phyloP scores from a whole-genome alignment of 2,329 filamentous ascomycete species.

The Teratosphaeria epicoccoides region DNA sequence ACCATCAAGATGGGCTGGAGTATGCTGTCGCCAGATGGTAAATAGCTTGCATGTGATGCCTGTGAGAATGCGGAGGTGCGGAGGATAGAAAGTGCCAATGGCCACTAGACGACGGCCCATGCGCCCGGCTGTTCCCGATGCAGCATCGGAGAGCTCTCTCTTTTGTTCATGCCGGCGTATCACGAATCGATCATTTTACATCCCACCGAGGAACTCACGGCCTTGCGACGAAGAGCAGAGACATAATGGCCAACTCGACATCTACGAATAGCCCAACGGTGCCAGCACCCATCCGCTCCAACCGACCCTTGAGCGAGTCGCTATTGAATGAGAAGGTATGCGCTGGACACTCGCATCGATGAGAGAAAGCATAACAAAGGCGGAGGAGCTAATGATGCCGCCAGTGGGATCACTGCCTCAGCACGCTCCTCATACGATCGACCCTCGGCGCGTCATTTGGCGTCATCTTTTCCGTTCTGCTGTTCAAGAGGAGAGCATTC shows the following conservation, averaged over 20 bases:
- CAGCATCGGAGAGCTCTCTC: background rate
- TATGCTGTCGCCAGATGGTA: no score
- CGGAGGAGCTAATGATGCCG: background rate
- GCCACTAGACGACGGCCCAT: background rate
- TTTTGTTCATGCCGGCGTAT: constrained; percentile 4
- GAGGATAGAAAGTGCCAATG: background rate
- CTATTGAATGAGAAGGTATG: constrained; percentile 97
- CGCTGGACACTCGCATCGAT: background rate
- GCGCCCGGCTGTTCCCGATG: background rate
- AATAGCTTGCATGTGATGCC: background rate
- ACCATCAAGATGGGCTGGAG: background rate
- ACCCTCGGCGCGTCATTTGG: constrained; percentile 92
- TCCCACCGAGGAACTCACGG: background rate
- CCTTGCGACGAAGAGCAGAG: constrained; percentile 7
- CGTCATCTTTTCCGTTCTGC: constrained; percentile 93
- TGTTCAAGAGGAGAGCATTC: constrained; percentile 98
- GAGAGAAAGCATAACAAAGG: background rate
- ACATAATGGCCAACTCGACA: constrained; percentile 47
- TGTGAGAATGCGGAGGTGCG: background rate
- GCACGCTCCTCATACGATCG: constrained; percentile 93
- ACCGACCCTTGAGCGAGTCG: constrained; percentile 85
- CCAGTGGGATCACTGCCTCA: constrained; percentile 97
- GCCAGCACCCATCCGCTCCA: constrained; percentile 54
- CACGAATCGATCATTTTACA: background rate
- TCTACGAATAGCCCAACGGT: constrained; percentile 45